These are phyloP conservation scores for Ligustrum vulgare DNA, from an alignment of 257 asterid genomes.

Conservation along the genomic window DNA sequence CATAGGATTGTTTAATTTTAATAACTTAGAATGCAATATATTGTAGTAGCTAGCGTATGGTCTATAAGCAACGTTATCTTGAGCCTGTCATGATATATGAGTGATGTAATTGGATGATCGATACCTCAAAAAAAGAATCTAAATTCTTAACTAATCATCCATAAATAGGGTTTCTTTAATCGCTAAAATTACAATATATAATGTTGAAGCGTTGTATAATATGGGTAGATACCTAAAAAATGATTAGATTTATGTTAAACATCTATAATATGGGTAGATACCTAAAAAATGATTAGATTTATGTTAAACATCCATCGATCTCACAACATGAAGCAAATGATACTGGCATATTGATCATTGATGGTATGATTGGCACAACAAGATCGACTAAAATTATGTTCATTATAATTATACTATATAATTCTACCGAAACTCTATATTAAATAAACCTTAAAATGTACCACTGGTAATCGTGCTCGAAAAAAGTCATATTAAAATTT, in stretches of 20 bases:
- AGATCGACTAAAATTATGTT: no score
- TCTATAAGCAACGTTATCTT: no score
- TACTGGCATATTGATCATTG: no score
- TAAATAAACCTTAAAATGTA: neutral
- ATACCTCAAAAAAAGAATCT: neutral
- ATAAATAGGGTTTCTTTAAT: neutral
- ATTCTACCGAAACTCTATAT: no score
- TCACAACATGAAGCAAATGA: no score
- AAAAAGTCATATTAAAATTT: neutral
- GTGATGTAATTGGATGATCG: neutral
- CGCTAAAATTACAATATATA: neutral
- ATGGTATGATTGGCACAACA: no score
- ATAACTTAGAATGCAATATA: neutral
- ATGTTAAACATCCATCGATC: neutral
- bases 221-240: neutral
- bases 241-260: neutral
- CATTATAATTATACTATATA: no score
- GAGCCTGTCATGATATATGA: neutral
- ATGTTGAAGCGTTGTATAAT: neutral
- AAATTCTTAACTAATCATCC: no score
- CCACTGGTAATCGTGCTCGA: neutral
- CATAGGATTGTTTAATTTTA: neutral
- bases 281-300: neutral
- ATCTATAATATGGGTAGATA: neutral
- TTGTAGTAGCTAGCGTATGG: no score